Evolutionary conservation across 2,329 filamentous ascomycete species (phyloP).

Genomic region (Paecilomyces dactylethromorphus): DNA sequence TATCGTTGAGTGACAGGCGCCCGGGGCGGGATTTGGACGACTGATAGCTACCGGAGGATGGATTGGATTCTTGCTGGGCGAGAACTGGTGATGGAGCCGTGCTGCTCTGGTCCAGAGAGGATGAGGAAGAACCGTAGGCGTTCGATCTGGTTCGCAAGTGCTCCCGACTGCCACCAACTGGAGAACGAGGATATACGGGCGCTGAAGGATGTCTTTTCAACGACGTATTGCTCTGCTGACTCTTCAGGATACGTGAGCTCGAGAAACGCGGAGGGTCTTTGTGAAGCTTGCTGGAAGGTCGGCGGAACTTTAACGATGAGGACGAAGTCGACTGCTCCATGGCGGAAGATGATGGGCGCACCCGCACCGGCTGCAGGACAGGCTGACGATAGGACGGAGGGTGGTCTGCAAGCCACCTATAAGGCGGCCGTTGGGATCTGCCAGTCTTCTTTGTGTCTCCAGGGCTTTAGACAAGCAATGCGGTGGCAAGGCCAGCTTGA

Average conservation of each 20-base stretch:
- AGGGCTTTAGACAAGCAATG: not conserved
- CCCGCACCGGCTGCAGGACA: not conserved
- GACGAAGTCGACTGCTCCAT: slow-evolving; percentile 32
- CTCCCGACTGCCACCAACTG: slow-evolving; percentile 31
- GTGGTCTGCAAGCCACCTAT: not conserved
- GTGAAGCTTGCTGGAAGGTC: slow-evolving; percentile 36
- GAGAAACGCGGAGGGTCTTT: slow-evolving; percentile 38
- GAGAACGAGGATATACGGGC: slow-evolving; percentile 38
- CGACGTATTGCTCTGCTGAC: slow-evolving; percentile 36
- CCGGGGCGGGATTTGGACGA: slow-evolving; percentile 25
- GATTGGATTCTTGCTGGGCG: slow-evolving; percentile 22
- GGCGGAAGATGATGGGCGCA: slow-evolving; percentile 16
- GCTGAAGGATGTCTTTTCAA: slow-evolving; percentile 43
- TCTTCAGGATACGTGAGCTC: slow-evolving; percentile 33
- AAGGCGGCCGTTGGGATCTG: not conserved
- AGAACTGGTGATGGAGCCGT: slow-evolving; percentile 33
- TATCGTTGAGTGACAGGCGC: slow-evolving; percentile 30
- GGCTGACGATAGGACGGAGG: not conserved
- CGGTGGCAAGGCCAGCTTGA: not conserved
- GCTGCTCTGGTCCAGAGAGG: slow-evolving; percentile 41
- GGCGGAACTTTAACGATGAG: slow-evolving; percentile 34
- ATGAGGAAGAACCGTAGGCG: slow-evolving; percentile 41
- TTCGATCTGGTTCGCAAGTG: slow-evolving; percentile 40
- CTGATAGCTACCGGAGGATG: slow-evolving; percentile 18
- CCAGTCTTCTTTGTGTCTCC: not conserved